Evolutionary conservation across 805 yeast genomes (phyloP).

Genomic region (Starmerella vitae): DNA sequence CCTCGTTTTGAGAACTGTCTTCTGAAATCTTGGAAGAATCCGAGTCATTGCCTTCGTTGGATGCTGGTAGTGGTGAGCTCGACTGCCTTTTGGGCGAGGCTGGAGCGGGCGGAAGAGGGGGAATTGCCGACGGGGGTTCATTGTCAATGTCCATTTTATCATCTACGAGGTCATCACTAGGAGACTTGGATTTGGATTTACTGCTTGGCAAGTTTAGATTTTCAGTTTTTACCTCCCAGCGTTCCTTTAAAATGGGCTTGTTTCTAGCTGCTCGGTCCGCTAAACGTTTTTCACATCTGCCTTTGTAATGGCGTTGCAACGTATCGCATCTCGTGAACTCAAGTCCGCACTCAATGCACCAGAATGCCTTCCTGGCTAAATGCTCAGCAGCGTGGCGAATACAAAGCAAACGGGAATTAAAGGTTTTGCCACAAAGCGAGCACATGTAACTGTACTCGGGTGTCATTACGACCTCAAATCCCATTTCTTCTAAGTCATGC

Average conservation of each 20-base stretch:
- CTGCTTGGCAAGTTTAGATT: no score
- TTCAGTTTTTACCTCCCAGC: not conserved
- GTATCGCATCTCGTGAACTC: slow-evolving; percentile 2
- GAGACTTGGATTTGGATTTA: no score
- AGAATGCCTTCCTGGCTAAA: not conserved
- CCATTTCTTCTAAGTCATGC: slow-evolving; percentile 2
- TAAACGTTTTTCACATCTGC: not conserved
- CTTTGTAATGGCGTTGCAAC: slow-evolving; percentile 1
- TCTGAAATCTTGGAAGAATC: no score
- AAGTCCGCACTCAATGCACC: not conserved
- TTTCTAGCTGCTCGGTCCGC: not conserved
- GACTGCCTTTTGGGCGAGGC: no score
- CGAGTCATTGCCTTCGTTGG: no score
- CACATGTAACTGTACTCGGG: not conserved
- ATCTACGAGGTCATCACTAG: not conserved
- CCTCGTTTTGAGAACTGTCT: no score
- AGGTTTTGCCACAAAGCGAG: not conserved
- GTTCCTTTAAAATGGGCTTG: not conserved
- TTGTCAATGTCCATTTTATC: no score
- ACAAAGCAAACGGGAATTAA: not conserved
- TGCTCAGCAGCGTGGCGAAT: slow-evolving; percentile 2
- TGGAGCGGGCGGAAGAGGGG: no score
- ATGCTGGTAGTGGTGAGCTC: no score
- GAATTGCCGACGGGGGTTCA: no score
- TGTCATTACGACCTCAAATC: slow-evolving; percentile 3